Conservation (phyloP, 129 eudicot genomes). For the Helichrysum umbraculigerum region DNA sequence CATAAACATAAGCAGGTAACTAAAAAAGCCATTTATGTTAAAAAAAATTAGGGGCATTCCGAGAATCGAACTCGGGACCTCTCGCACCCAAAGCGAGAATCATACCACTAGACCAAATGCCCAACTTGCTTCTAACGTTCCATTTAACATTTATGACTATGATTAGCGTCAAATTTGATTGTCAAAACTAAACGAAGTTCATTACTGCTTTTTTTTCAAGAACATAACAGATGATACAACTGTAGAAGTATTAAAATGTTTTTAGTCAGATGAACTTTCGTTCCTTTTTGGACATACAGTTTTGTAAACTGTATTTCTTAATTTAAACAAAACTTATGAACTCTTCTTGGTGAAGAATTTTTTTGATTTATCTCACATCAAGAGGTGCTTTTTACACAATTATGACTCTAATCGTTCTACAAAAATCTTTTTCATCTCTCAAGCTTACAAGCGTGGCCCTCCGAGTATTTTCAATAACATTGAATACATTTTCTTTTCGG, state of each 20-base stretch:
- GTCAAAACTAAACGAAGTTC: too few relatives aligned
- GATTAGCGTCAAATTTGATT: too few relatives aligned
- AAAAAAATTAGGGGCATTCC: constrained; percentile 73
- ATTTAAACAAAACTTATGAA: background rate
- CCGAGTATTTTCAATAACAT: background rate
- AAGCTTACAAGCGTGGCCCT: background rate
- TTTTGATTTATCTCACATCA: background rate
- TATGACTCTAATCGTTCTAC: background rate
- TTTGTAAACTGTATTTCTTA: too few relatives aligned
- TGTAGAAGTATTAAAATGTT: too few relatives aligned
- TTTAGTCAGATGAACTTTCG: too few relatives aligned
- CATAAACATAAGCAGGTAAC: too few relatives aligned
- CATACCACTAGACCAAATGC: constrained; percentile 99
- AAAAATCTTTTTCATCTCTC: background rate
- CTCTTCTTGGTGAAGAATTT: background rate
- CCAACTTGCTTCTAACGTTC: constrained; percentile 14
- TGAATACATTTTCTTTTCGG: background rate
- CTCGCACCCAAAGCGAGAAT: constrained; percentile 99
- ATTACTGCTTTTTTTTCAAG: too few relatives aligned
- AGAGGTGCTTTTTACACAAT: background rate
- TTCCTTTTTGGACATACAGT: too few relatives aligned
- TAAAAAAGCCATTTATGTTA: too few relatives aligned
- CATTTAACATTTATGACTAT: too few relatives aligned
- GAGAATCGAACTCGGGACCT: constrained; percentile 99
- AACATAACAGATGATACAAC: too few relatives aligned